A percentile compares a stretch with the other conserved stretches of the same genome.
These are phyloP conservation scores for Boletus patriciae DNA, from an alignment of 768 basidiomycete genomes.

Conservation along the genomic window DNA sequence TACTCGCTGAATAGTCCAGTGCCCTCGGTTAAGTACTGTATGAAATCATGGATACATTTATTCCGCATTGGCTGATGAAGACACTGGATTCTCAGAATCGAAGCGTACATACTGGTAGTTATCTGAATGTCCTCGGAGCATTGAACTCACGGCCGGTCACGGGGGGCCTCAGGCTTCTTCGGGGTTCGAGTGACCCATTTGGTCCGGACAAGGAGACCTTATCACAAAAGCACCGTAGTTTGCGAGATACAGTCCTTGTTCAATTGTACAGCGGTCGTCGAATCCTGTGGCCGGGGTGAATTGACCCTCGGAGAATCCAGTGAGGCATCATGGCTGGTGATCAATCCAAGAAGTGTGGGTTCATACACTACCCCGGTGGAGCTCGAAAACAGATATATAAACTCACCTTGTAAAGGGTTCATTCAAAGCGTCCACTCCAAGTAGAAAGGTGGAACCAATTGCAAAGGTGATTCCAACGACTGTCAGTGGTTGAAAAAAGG, in stretches of 20 bases:
- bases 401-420: not conserved
- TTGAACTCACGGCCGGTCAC: too few species aligned
- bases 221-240: not conserved
- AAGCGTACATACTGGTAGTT: not conserved
- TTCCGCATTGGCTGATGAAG: not conserved
- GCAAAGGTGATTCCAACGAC: not conserved
- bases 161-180: too few species aligned
- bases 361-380: not conserved
- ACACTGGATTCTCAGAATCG: not conserved
- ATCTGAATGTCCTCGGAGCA: not conserved
- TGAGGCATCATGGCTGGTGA: not conserved
- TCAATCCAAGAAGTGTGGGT: conserved; percentile 5
- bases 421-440: not conserved
- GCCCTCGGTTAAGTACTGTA: not conserved
- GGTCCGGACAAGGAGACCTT: too few species aligned
- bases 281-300: not conserved
- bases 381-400: not conserved
- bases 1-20: too few species aligned
- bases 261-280: not conserved
- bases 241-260: not conserved
- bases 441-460: not conserved
- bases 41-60: not conserved
- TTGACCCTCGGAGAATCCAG: not conserved
- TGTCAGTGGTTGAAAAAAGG: conserved; percentile 12
- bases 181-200: not conserved